Base-by-base conservation (phyloP, 2,329 filamentous ascomycete species). In the Trichoderma sp. region DNA sequence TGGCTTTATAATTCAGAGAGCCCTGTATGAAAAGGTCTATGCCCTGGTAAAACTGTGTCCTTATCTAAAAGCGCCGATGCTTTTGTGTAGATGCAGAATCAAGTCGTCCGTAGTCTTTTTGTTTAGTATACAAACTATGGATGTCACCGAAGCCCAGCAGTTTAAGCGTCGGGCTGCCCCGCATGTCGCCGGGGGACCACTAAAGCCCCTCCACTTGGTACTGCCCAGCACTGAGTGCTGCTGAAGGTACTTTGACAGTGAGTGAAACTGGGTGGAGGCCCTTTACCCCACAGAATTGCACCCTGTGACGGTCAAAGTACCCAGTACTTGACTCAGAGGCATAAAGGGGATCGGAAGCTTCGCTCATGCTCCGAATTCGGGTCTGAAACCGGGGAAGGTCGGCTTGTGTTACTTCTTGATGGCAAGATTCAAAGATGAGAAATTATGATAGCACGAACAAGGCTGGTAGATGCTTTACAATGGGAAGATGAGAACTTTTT, bases 121-220 rank as follows among this genome's bases (percentile, higher is more conserved):
- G 18, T 53, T n/a, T 53, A 53, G 45, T 53, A 21, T 12, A 53
- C 45, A 45, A 45, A 45, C 7, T 18, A 45, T n/a, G 18, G 27
- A 31, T 35, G 60, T 33, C 60, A 56, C 50, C 50, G 50, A 33
- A 35, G 60, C n/a, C 53, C 53, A 45, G 35, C 68, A 31, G 31
- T 63, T 68, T 45, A 50, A 38, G 64, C 53, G 56, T 69, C 67
- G 72, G 65, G 65, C 56, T 75, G 65, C 72, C 65, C 72, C 72
- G 72, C 72, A 74, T 75, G 72, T 38, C 56, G 72, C 50, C 62
- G 53, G 71, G 33, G 59, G 24, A 24, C 69, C 59, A 63, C 69
- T 27, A 53, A 64, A 21, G 24, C 66, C 50, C 66, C 59, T 50
- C 56, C 29, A 53, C 60, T 50, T 27, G n/a, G 60, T 66, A 73